These are phyloP conservation scores for Lotmaria passim DNA, from an alignment of 208 protist genomes.

Conservation along the genomic window DNA sequence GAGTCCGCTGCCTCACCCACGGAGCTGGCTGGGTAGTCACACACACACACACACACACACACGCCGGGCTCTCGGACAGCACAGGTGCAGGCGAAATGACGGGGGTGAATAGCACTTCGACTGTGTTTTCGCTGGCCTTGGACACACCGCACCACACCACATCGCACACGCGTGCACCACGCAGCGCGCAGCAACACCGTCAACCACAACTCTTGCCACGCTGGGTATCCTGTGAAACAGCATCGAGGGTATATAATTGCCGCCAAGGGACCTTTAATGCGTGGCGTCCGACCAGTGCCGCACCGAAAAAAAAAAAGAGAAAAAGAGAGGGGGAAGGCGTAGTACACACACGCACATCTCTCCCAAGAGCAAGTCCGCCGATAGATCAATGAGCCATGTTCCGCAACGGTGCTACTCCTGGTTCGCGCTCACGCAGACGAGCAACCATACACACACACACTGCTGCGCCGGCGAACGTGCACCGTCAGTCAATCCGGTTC, in stretches of 20 bases:
- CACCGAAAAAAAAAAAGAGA: not conserved
- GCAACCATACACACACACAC: no score
- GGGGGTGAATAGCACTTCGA: slow-evolving; percentile 21
- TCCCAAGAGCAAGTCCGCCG: slow-evolving; percentile 31
- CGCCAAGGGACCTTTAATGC: slow-evolving; percentile 41
- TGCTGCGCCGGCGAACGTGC: no score
- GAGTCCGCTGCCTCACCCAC: slow-evolving; percentile 42
- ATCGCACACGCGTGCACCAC: not conserved
- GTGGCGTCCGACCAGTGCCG: not conserved
- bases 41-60: not conserved
- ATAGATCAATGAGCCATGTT: slow-evolving; percentile 30
- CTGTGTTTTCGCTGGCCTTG: slow-evolving; percentile 42
- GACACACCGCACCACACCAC: no score
- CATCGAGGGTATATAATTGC: slow-evolving; percentile 37
- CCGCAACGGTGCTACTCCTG: slow-evolving; percentile 35
- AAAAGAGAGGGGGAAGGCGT: not conserved
- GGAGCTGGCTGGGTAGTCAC: slow-evolving; percentile 8
- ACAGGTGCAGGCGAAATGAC: slow-evolving; percentile 41
- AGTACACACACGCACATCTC: not conserved
- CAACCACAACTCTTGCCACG: slow-evolving; percentile 28
- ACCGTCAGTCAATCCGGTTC: not conserved
- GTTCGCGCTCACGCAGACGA: slow-evolving; percentile 1
- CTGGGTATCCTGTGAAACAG: slow-evolving; percentile 46
- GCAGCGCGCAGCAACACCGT: not conserved
- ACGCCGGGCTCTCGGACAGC: slow-evolving; percentile 17